Percentiles rank a stretch among this genome's conserved stretches.
phyloP scores from a whole-genome alignment of 164 flowering plant species.

The Warburgia ugandensis region DNA sequence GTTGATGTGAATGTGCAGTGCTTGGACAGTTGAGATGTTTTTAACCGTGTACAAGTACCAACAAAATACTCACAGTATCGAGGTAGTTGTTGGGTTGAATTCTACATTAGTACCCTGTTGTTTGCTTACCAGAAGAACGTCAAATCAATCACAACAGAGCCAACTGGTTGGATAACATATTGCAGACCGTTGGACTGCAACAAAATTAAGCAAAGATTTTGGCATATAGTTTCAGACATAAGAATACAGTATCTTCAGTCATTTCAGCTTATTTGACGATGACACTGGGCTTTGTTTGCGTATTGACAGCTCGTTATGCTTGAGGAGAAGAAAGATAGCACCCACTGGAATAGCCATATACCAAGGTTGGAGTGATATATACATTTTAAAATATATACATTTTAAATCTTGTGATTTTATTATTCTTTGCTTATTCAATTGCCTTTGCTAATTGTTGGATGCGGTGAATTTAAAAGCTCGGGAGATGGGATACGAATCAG shows the following conservation, averaged over 20 bases:
- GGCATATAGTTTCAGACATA: neutral
- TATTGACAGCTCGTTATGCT: conserved; percentile 35
- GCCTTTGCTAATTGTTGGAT: neutral
- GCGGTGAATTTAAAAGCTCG: conserved; percentile 20
- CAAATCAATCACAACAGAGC: too few relatives aligned
- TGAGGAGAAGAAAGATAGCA: conserved; percentile 44
- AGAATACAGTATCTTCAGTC: too few relatives aligned
- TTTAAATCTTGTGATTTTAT: neutral
- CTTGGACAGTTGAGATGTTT: too few relatives aligned
- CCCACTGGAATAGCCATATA: conserved; percentile 63
- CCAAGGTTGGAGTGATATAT: conserved; percentile 23
- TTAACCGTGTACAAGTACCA: too few relatives aligned
- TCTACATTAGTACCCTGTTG: too few relatives aligned
- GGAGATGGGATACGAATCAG: conserved; percentile 45
- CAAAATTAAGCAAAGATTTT: too few relatives aligned
- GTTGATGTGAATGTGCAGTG: too few relatives aligned
- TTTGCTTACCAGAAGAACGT: too few relatives aligned
- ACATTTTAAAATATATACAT: neutral
- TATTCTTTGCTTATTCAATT: neutral
- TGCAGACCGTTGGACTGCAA: too few relatives aligned
- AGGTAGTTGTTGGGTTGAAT: too few relatives aligned
- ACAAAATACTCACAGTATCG: too few relatives aligned
- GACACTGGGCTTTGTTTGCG: neutral
- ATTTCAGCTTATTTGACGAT: neutral
- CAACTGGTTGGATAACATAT: too few relatives aligned